A percentile compares a stretch with the other conserved stretches of the same genome.
phyloP scores from a whole-genome alignment of 495 filamentous ascomycete genomes.

The Penicillium nucicola region DNA sequence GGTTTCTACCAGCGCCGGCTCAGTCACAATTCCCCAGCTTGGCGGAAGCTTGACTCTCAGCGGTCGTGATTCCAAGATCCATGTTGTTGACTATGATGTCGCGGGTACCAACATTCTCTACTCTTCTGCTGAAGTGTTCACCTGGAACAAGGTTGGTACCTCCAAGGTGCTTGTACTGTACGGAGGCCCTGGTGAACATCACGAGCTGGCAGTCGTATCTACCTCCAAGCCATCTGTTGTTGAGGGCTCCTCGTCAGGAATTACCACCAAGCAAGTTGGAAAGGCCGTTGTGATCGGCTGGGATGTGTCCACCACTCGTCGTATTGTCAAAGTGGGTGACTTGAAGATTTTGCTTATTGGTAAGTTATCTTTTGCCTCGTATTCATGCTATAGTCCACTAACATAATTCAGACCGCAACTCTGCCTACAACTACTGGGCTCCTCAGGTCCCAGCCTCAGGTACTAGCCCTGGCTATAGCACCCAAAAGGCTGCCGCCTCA shows the following conservation, averaged over 20 bases:
- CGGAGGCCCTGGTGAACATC: conserved; percentile 64
- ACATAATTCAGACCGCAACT: conserved; percentile 53
- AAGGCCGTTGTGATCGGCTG: conserved; percentile 55
- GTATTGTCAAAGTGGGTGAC: conserved; percentile 53
- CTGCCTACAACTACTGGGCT: conserved; percentile 75
- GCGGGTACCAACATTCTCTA: conserved; percentile 63
- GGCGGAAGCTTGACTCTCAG: conserved; percentile 59
- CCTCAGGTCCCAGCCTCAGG: conserved; percentile 45
- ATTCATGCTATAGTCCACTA: not conserved
- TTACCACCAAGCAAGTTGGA: conserved; percentile 40
- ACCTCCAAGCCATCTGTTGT: conserved; percentile 38
- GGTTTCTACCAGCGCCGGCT: conserved; percentile 59
- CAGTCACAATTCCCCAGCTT: conserved; percentile 60
- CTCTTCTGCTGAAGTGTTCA: conserved; percentile 74
- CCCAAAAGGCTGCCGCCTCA: conserved; percentile 35
- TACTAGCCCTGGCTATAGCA: conserved; percentile 34
- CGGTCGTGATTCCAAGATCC: conserved; percentile 72
- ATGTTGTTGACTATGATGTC: conserved; percentile 71
- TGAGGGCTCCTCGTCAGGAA: conserved; percentile 43
- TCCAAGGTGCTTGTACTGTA: conserved; percentile 67
- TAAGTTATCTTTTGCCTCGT: conserved; percentile 13
- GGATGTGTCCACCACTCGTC: conserved; percentile 47
- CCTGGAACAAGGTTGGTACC: conserved; percentile 59
- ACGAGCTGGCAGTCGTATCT: conserved; percentile 60
- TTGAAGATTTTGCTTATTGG: conserved; percentile 55